Evolutionary conservation across 2,329 filamentous ascomycete species (phyloP).

Genomic region (Alternaria sp.): DNA sequence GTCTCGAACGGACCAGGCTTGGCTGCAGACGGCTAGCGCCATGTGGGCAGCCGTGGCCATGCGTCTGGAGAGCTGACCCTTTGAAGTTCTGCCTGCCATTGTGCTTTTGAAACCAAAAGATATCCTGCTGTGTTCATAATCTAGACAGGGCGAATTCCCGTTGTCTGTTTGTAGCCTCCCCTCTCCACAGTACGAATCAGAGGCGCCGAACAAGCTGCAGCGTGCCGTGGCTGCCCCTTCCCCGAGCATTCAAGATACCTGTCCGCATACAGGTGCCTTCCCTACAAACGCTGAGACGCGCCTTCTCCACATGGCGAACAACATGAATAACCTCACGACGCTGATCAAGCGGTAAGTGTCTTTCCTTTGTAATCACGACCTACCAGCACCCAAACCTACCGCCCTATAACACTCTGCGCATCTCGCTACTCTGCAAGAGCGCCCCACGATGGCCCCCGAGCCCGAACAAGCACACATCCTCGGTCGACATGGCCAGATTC

Average conservation of each 20-base stretch:
- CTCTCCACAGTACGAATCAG: not conserved
- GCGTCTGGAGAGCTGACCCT: slow-evolving; percentile 9
- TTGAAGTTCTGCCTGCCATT: slow-evolving; percentile 12
- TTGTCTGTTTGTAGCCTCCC: not conserved
- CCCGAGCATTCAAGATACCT: slow-evolving; percentile 30
- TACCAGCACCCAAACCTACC: not conserved
- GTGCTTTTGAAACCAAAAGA: slow-evolving; percentile 1
- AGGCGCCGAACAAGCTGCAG: slow-evolving; percentile 32
- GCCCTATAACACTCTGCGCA: slow-evolving; percentile 1
- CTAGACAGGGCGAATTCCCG: not conserved
- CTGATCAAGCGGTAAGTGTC: slow-evolving; percentile 91
- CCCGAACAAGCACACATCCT: slow-evolving; percentile 23
- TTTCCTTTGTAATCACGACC: slow-evolving; percentile 10
- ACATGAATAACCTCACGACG: slow-evolving; percentile 96
- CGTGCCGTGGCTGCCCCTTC: slow-evolving; percentile 35
- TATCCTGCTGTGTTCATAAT: not conserved
- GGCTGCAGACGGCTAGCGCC: slow-evolving; percentile 28
- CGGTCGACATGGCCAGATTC: slow-evolving; percentile 27
- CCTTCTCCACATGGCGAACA: slow-evolving; percentile 71
- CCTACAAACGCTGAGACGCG: slow-evolving; percentile 36
- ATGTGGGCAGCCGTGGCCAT: slow-evolving; percentile 21
- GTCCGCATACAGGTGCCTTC: slow-evolving; percentile 26
- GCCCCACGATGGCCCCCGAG: slow-evolving; percentile 17
- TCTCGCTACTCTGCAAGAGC: slow-evolving; percentile 5
- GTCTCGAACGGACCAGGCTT: slow-evolving; percentile 13